Base-by-base conservation (phyloP, 1,284 basidiomycete genomes). In the Cutaneotrichosporon daszewskae region DNA sequence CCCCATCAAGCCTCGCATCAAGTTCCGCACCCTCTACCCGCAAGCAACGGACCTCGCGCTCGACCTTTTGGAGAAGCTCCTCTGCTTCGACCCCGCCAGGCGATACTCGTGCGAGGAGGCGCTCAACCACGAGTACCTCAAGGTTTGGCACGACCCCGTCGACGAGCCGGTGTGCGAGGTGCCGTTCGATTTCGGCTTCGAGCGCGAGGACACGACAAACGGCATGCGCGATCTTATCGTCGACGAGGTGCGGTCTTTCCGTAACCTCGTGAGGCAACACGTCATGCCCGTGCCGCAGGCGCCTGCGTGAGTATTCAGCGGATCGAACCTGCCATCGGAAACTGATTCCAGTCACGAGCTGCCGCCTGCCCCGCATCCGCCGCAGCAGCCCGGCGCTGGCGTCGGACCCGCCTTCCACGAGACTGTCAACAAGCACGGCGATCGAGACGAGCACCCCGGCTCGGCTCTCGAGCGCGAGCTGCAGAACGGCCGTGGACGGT, bases 221-320 rank as follows among this genome's bases (percentile, higher is more conserved):
- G 95, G 95, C 18, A 99, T 99, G 95, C 89, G 94, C 72, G 80
- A 80, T 54, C 73, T 98, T 60, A 99, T 99, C 58, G 81, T 97
- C 12, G 82, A 94, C 28, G 94, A 98, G 72, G 58, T 62, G 9
- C 45, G 49, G 16, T 62, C 59, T 12, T 72, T 72, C 62, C 58
- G 69, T 34, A 37, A 61, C 24, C 53, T 68, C 12, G 67, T 70
- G 16, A 51, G 69, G 27, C 60, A 64, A 37, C 58, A 66, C 35
- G 48, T 56, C n/a, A 51, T 51, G 10, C 48, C 57, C 9, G 44
- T 40, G 11, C 50, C 58, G 8, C 51, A 50, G 9, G 49, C 59
- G 14, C 56, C 53, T 28, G 54, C 59, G 18, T n/a, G n/a, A n/a
- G n/a, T 50, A 53, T n/a, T n/a, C n/a, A n/a, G 54, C 59, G 58